Evolutionary conservation across 2,329 filamentous ascomycete genomes (phyloP).

Genomic region (Colletotrichum tamarilloi): DNA sequence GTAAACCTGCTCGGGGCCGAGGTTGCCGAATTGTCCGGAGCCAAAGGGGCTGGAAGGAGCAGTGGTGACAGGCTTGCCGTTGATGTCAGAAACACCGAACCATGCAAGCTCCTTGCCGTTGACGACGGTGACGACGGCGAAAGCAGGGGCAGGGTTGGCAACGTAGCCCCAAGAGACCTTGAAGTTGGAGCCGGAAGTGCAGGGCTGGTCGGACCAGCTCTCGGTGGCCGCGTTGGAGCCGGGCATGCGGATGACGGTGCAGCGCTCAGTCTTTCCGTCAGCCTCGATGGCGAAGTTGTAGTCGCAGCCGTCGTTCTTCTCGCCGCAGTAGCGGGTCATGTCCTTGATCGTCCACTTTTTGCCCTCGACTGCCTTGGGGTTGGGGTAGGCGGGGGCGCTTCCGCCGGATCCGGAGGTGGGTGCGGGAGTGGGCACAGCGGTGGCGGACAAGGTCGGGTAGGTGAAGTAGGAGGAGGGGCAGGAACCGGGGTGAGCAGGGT

Average conservation of each 20-base stretch:
- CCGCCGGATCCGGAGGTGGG: not conserved
- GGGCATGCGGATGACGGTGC: constrained; percentile 21
- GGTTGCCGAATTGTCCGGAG: constrained; percentile 25
- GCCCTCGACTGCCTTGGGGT: constrained; percentile 12
- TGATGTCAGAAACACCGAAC: constrained; percentile 23
- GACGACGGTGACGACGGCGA: constrained; percentile 11
- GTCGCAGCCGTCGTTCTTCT: constrained; percentile 17
- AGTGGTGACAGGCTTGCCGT: constrained; percentile 23
- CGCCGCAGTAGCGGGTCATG: constrained; percentile 21
- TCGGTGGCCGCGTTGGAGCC: constrained; percentile 13
- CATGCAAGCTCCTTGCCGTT: constrained; percentile 11
- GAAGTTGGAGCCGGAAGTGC: constrained; percentile 18
- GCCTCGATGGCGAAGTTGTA: constrained; percentile 31
- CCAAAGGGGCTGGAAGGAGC: constrained; percentile 26
- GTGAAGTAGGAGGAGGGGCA: constrained; percentile 20
- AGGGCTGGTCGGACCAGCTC: constrained; percentile 28
- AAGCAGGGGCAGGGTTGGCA: not conserved
- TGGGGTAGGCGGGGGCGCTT: not conserved
- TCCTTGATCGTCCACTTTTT: constrained; percentile 28
- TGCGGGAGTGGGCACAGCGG: not conserved
- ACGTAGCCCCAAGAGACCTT: constrained; percentile 25
- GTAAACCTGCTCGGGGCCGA: constrained; percentile 30
- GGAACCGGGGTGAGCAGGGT: constrained; percentile 27
- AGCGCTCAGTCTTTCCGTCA: constrained; percentile 13
- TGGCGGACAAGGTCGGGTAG: constrained; percentile 4